Base-by-base conservation (phyloP, 2,329 filamentous ascomycete species). In the Fusarium sp. region DNA sequence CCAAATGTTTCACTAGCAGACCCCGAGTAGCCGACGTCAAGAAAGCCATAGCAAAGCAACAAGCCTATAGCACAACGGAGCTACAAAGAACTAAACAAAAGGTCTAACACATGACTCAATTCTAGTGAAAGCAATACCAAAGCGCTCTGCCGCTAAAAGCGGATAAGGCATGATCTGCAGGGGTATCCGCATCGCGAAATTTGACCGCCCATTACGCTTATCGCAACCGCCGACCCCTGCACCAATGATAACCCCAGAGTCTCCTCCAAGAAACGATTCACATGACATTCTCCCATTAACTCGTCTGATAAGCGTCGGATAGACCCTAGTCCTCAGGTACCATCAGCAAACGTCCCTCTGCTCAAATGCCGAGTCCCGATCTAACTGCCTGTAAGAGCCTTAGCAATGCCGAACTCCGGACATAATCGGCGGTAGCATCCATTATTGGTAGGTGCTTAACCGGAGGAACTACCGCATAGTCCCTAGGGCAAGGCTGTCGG, bases 381-480 rank as follows among this genome's bases (percentile, higher is more conserved):
- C 30, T 45, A 61, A 29, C 63, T 66, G 42, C 63, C 63, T 61
- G 32, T 61, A 49, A 55, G 14, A n/a, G 63, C 44, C 42, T 66
- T 54, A 66, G 55, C 54, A 66, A 66, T 66, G 63, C 63, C 63
- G 61, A 54, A 65, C 47, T 53, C 63, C 63, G 61, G 61, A 66
- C 61, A 51, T 66, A 66, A 12, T 60, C 61, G 63, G 61, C 55
- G 34, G 30, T 32, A 51, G 30, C 25, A 53, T 66, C 63, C 55
- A 13, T 66, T 66, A 63, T 66, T 27, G 63, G 63, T 66, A 66
- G 63, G 63, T 66, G 34, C 29, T 29, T 42, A 49, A 25, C 4
- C 49, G 29, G 42, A 27, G 16, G 10, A 48, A 30, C 46, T 42
- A 20, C 27, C n/a, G 18, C n/a, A 45, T 44, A 29, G 3, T 24